These are phyloP conservation scores for Plenodomus lindquistii DNA, from an alignment of 2,329 filamentous ascomycete species.

Conservation along the genomic window DNA sequence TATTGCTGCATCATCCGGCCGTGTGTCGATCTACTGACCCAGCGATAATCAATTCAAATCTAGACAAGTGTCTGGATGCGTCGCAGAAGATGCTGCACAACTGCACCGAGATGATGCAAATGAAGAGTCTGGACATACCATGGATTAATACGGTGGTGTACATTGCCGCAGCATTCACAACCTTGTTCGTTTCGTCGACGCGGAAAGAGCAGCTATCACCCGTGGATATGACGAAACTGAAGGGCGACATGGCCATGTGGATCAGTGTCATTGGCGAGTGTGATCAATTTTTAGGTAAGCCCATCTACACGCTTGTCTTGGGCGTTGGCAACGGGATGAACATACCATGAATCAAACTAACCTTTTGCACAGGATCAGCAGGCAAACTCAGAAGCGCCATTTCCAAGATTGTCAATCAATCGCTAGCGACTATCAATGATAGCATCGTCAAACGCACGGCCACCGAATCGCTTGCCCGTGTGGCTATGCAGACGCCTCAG, in stretches of 20 bases:
- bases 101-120: conserved; percentile 62
- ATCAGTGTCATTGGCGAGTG: conserved; percentile 69
- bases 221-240: conserved; percentile 63
- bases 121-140: conserved; percentile 74
- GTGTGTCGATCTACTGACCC: conserved; percentile 57
- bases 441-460: conserved; percentile 50
- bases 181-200: conserved; percentile 70
- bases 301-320: not conserved
- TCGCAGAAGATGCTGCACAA: conserved; percentile 66
- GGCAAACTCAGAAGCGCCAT: conserved; percentile 54
- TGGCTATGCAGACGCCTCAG: conserved; percentile 36
- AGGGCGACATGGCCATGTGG: conserved; percentile 71
- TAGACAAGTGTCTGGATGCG: conserved; percentile 65
- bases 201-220: conserved; percentile 63
- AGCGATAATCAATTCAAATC: conserved; percentile 61
- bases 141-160: conserved; percentile 77
- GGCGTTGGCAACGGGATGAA: too few relatives aligned
- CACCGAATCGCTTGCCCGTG: conserved; percentile 49
- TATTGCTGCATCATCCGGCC: conserved; percentile 59
- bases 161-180: conserved; percentile 73
- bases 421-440: conserved; percentile 52
- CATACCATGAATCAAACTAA: conserved; percentile 1
- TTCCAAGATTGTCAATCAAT: conserved; percentile 54
- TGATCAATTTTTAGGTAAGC: conserved; percentile 67
- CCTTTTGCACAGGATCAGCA: conserved; percentile 48